Evolutionary conservation across 1,139 yeast genomes (phyloP).

Genomic region (Kazachstania sp.): DNA sequence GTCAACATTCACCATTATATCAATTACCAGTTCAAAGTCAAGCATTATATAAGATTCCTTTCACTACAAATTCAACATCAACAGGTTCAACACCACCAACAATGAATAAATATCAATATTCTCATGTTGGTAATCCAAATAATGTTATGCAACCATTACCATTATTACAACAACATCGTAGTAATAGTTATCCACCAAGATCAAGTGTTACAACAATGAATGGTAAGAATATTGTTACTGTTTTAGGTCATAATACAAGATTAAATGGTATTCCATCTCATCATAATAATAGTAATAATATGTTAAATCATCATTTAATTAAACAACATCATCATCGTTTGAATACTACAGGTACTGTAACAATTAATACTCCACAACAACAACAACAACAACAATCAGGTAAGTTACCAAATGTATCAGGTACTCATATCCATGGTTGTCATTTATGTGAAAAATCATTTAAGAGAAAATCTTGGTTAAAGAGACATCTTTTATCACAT

Average conservation of each 20-base stretch:
- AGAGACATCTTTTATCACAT: conserved; percentile 82
- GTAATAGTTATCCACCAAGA: neutral
- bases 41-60: neutral
- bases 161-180: neutral
- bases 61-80: neutral
- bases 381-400: neutral
- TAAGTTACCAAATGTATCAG: neutral
- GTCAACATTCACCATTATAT: neutral
- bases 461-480: conserved; percentile 87
- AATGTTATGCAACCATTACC: neutral
- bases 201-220: conserved; percentile 2
- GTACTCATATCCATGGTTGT: conserved; percentile 42
- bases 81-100: neutral
- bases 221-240: conserved; percentile 4
- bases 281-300: neutral
- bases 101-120: neutral
- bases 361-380: neutral
- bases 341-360: neutral
- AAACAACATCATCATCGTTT: neutral
- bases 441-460: conserved; percentile 68
- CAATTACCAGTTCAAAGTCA: neutral
- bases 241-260: neutral
- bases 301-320: neutral
- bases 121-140: neutral
- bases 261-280: neutral